These are phyloP conservation scores for Albifimbria verrucaria DNA, from an alignment of 2,329 filamentous ascomycete species.

Conservation along the genomic window DNA sequence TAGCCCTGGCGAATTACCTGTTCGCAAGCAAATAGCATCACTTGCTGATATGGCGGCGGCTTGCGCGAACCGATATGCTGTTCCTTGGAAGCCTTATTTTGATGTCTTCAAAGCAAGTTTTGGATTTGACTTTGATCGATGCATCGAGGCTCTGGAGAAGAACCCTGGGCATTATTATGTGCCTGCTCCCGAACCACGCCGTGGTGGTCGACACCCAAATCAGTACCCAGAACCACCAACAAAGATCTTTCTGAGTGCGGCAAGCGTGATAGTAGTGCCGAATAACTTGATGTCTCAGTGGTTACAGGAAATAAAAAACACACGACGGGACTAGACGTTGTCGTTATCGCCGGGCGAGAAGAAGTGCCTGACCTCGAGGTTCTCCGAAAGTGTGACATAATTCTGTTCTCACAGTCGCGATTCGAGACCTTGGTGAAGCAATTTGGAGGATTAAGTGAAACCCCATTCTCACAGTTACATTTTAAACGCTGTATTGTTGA, in stretches of 20 bases:
- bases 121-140: conserved; percentile 51
- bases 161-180: conserved; percentile 60
- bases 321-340: conserved; percentile 60
- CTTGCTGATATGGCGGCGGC: conserved; percentile 75
- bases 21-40: conserved; percentile 50
- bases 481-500: conserved; percentile 91
- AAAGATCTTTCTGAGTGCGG: conserved; percentile 61
- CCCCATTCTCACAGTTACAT: conserved; percentile 66
- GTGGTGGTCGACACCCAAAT: conserved; percentile 15
- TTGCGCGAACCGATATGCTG: conserved; percentile 59
- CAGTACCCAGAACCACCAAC: conserved; percentile 23
- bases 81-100: conserved; percentile 70
- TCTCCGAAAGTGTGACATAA: conserved; percentile 67
- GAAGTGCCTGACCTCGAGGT: conserved; percentile 54
- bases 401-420: conserved; percentile 71
- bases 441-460: conserved; percentile 34
- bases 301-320: conserved; percentile 79
- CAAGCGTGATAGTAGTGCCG: conserved; percentile 77
- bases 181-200: conserved; percentile 36
- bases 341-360: conserved; percentile 56
- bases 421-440: conserved; percentile 60
- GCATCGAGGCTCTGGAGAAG: conserved; percentile 52
- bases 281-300: conserved; percentile 83
- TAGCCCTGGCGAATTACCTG: conserved; percentile 35
- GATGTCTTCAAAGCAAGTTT: conserved; percentile 41